Percentiles rank a stretch among this genome's conserved stretches.
Conservation (phyloP, 176 grass and related monocot species). For the Tillandsia fasciculata region DNA sequence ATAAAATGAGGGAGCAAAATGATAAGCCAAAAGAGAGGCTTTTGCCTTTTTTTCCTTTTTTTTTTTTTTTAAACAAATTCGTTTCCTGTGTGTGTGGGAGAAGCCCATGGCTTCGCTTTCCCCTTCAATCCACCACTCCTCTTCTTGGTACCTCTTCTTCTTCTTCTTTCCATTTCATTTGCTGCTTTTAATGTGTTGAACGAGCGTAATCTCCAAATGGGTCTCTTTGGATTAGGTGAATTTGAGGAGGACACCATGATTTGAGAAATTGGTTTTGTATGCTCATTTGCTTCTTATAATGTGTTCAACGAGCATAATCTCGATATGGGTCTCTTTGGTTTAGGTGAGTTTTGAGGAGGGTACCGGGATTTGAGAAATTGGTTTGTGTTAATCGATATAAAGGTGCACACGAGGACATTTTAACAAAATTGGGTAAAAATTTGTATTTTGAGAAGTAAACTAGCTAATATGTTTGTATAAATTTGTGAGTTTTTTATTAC, state of each 20-base stretch:
- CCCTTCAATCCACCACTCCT: not conserved
- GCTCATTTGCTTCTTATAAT: not conserved
- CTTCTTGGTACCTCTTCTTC: not conserved
- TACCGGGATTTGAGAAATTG: not conserved
- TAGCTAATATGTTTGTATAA: too few species aligned
- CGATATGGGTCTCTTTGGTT: not conserved
- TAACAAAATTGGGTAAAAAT: too few species aligned
- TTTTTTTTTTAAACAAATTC: not conserved
- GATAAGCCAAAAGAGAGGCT: not conserved
- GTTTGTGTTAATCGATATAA: too few species aligned
- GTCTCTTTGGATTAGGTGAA: not conserved
- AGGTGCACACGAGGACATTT: too few species aligned
- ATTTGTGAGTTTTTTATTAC: too few species aligned
- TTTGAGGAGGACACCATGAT: not conserved
- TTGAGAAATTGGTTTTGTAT: not conserved
- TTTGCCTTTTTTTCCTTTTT: not conserved
- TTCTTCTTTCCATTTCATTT: not conserved
- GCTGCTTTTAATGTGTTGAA: not conserved
- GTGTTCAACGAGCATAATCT: not conserved
- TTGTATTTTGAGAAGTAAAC: too few species aligned
- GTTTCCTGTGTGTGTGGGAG: not conserved
- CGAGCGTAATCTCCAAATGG: not conserved
- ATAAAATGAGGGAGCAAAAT: not conserved
- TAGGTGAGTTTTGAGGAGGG: not conserved
- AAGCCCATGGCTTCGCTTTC: conserved; percentile 1